These are phyloP conservation scores for Acacia crassicarpa DNA, from an alignment of 306 rosid species.

Conservation along the genomic window DNA sequence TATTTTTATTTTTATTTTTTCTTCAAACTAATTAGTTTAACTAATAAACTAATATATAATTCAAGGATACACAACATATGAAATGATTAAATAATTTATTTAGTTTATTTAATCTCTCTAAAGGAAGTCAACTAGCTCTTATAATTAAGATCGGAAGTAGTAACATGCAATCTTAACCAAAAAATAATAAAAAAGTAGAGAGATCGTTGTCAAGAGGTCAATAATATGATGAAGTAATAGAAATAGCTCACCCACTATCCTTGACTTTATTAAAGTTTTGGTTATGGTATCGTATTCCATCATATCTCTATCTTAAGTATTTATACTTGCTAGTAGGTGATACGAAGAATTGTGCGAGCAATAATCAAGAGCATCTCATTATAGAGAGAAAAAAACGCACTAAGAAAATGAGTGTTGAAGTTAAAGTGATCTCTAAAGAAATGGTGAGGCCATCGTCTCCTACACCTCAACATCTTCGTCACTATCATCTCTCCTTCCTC, in stretches of 20 bases:
- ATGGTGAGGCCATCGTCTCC: slow-evolving; percentile 37
- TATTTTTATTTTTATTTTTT: no score
- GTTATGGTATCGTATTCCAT: not conserved
- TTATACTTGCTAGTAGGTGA: not conserved
- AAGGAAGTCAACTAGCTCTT: no score
- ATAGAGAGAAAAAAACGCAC: not conserved
- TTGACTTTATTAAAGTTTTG: not conserved
- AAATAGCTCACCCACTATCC: not conserved
- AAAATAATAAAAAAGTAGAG: no score
- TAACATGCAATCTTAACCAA: no score
- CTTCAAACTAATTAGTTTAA: no score
- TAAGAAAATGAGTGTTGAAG: not conserved
- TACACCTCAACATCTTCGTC: slow-evolving; percentile 30
- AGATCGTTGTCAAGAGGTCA: not conserved
- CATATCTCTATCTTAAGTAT: not conserved
- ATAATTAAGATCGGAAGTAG: no score
- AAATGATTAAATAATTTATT: no score
- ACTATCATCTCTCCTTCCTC: slow-evolving; percentile 41
- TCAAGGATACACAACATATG: no score
- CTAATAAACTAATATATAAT: no score
- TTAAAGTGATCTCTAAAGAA: slow-evolving; percentile 15
- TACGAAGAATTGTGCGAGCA: not conserved
- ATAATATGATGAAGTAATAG: no score
- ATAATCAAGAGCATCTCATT: not conserved
- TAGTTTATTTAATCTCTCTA: no score